Percentiles rank a stretch among this genome's conserved stretches.
Conservation (phyloP, 2,329 filamentous ascomycete genomes). For the Escovopsis sp. region DNA sequence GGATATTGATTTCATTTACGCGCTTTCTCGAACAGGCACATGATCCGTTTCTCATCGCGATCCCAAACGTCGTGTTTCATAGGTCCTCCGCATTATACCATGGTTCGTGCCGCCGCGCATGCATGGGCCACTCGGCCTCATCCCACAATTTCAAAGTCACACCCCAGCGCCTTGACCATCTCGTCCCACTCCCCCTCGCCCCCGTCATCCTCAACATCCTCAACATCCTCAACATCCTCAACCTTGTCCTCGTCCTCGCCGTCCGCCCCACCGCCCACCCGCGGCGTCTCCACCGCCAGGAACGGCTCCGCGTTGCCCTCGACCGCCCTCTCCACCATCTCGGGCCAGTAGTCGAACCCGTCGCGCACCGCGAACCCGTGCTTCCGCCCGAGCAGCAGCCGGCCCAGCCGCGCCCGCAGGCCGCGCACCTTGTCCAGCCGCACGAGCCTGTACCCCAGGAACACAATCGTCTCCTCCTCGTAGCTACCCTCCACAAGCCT, state of each 20-base stretch:
- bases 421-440: slow-evolving; percentile 15
- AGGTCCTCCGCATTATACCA: too few species aligned
- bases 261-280: slow-evolving; percentile 1
- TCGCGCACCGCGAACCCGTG: slow-evolving; percentile 13
- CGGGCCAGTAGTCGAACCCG: slow-evolving; percentile 14
- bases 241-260: neutral
- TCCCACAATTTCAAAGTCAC: slow-evolving; percentile 7
- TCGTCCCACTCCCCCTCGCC: slow-evolving; percentile 4
- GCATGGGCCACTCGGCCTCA: neutral
- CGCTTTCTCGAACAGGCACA: too few species aligned
- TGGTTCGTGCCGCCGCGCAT: too few species aligned
- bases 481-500: slow-evolving; percentile 11
- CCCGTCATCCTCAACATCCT: neutral
- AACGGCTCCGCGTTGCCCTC: slow-evolving; percentile 11
- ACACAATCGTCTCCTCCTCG: slow-evolving; percentile 16
- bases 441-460: slow-evolving; percentile 14
- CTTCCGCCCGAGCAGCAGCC: slow-evolving; percentile 32
- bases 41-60: too few species aligned
- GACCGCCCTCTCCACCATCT: slow-evolving; percentile 12
- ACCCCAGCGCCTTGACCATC: slow-evolving; percentile 6
- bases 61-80: too few species aligned
- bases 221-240: neutral
- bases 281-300: slow-evolving; percentile 4
- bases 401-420: slow-evolving; percentile 12
- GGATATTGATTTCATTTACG: too few species aligned